Evolutionary conservation across 306 rosid genomes (phyloP), one percentile per base, ranked within the genome.

Genomic region (Canavalia gladiata): DNA sequence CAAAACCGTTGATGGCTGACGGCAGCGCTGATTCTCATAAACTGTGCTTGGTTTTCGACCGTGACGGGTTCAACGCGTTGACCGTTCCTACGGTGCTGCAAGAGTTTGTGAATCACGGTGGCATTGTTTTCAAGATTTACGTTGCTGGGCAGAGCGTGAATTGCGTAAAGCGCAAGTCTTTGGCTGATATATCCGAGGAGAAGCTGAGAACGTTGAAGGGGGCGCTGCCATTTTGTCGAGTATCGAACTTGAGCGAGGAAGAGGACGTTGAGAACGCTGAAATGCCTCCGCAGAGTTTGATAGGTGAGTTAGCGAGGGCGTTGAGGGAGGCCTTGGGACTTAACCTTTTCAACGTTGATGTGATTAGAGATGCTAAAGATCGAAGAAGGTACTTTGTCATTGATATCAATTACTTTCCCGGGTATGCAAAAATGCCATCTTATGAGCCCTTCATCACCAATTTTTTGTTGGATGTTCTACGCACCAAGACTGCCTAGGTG

Each of bases 341-440:
- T 71, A 76, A 84, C 66, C 84, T 92, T 12, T 91, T 92, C 81
- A 92, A 92, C 71, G 75, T 88, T 10, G 97, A 92, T 79, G 30
- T 91, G 42, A 89, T 92, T 5, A 91, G 92, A 78, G 91, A 87
- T 76, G 75, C 52, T 35, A 45, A 29, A 0, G 76, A 84, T 54
- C 51, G 11, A 0, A 55, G 54, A 28, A 85, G 86, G 84, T 91
- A 90, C 29, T 68, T 58, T 42, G 89, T 91, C 1, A 86, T 92
- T 77, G 97, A 92, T 78, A 87, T 92, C 84, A 92, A 92, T 64
- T 92, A 92, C 84, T 91, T 91, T 72, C 95, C 95, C 0, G 95
- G 97, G n/a, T 92, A 80, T 60, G 89, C 85, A 1, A 92, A 92
- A 68, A 42, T 88, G 71, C 92, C 95, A 3, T 45, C 55, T 68